phyloP scores from a whole-genome alignment of 2,329 filamentous ascomycete genomes.

The Aureobasidium namibiae region DNA sequence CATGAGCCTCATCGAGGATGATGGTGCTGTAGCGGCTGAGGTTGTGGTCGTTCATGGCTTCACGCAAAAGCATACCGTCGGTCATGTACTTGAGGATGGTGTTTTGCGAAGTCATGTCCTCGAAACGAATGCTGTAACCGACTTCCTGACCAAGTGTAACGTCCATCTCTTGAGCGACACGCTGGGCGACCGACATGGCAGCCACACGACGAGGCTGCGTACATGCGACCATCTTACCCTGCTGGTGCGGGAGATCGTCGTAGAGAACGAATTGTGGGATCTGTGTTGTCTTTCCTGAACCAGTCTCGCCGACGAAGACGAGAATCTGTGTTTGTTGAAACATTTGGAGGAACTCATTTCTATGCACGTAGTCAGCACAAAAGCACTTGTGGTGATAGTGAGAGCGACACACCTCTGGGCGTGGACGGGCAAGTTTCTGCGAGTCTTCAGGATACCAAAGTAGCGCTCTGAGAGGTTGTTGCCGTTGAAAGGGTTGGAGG shows the following conservation, averaged over 20 bases:
- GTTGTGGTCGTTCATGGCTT: slow-evolving; percentile 93
- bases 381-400: too few relatives aligned
- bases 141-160: slow-evolving; percentile 89
- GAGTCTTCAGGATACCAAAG: slow-evolving; percentile 76
- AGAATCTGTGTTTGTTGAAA: slow-evolving; percentile 94
- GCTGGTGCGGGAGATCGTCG: slow-evolving; percentile 84
- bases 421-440: slow-evolving; percentile 82
- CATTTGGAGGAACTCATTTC: slow-evolving; percentile 84
- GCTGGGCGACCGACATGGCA: slow-evolving; percentile 96
- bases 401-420: slow-evolving; percentile 59
- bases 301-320: slow-evolving; percentile 97
- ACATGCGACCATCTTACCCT: slow-evolving; percentile 87
- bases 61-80: slow-evolving; percentile 93
- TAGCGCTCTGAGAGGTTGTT: slow-evolving; percentile 71
- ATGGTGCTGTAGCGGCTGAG: slow-evolving; percentile 92
- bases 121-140: slow-evolving; percentile 98
- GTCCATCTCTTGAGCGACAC: slow-evolving; percentile 95
- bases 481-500: slow-evolving; percentile 78
- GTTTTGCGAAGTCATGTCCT: slow-evolving; percentile 81
- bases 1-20: slow-evolving; percentile 97
- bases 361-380: slow-evolving; percentile 25
- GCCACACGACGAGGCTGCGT: slow-evolving; percentile 96
- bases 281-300: slow-evolving; percentile 98
- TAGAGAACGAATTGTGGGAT: slow-evolving; percentile 97
- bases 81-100: slow-evolving; percentile 99